These are phyloP conservation scores for Sedum album DNA, from an alignment of 164 flowering plant genomes.

Conservation along the genomic window DNA sequence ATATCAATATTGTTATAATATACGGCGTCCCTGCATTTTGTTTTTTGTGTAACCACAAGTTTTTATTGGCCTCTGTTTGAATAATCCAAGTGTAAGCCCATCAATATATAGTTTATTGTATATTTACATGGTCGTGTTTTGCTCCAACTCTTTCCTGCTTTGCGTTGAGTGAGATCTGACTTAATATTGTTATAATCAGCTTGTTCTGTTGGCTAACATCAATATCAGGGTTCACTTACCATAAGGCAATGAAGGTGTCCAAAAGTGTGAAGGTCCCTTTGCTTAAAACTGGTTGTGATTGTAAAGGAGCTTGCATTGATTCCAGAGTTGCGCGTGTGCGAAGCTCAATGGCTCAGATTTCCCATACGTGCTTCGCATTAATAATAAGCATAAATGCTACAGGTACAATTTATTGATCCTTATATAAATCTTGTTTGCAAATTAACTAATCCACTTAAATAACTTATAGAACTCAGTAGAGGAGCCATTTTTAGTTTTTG, in stretches of 20 bases:
- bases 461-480: neutral
- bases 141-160: neutral
- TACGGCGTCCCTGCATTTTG: no score
- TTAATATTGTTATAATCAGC: neutral
- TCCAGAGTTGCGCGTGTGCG: constrained; percentile 73
- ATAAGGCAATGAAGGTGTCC: constrained; percentile 36
- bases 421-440: neutral
- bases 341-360: constrained; percentile 72
- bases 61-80: neutral
- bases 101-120: neutral
- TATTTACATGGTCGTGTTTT: neutral
- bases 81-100: neutral
- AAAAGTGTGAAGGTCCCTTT: constrained; percentile 39
- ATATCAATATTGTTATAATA: no score
- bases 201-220: neutral
- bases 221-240: constrained; percentile 52
- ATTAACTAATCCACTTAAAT: neutral
- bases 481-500: neutral
- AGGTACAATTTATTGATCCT: neutral
- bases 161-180: no score
- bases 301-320: constrained; percentile 53
- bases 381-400: constrained; percentile 50
- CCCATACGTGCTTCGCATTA: constrained; percentile 68
- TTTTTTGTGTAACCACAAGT: neutral
- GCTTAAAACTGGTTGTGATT: constrained; percentile 51